Conservation (phyloP, 768 basidiomycete species). For the Leucogyrophana mollusca region DNA sequence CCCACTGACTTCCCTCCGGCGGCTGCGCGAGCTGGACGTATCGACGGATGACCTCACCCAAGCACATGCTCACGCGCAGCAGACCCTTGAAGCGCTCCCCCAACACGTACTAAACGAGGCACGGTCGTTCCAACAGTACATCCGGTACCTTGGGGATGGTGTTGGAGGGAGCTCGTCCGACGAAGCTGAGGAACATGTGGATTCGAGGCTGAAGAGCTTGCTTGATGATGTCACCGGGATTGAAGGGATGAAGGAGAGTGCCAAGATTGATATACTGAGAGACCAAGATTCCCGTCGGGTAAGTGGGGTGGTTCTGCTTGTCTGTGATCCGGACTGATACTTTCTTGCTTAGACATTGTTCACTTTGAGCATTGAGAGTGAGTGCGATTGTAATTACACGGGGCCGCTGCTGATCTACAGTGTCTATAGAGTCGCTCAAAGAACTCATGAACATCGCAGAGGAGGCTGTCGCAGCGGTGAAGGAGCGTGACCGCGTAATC, state of each 20-base stretch:
- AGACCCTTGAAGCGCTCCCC: slow-evolving; percentile 38
- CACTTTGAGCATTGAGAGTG: slow-evolving; percentile 47
- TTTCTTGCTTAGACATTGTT: slow-evolving; percentile 36
- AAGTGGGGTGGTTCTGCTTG: slow-evolving; percentile 7
- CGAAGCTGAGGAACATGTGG: slow-evolving; percentile 4
- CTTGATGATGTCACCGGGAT: slow-evolving; percentile 40
- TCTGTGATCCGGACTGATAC: not conserved
- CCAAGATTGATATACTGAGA: slow-evolving; percentile 40
- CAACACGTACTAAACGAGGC: slow-evolving; percentile 35
- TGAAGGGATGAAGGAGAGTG: slow-evolving; percentile 28
- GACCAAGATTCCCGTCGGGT: slow-evolving; percentile 45
- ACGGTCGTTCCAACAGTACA: slow-evolving; percentile 38
- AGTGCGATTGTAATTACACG: slow-evolving; percentile 10
- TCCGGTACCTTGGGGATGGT: slow-evolving; percentile 31
- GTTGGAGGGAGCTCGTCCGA: slow-evolving; percentile 8
- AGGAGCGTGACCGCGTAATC: slow-evolving; percentile 27
- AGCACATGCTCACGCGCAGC: slow-evolving; percentile 18
- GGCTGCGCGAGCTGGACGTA: not conserved
- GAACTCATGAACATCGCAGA: slow-evolving; percentile 34
- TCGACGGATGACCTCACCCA: not conserved
- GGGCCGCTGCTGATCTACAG: not conserved
- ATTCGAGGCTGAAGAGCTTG: slow-evolving; percentile 28
- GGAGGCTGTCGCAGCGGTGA: slow-evolving; percentile 26
- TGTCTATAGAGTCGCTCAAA: slow-evolving; percentile 28
- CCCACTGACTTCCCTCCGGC: not conserved